These are phyloP conservation scores for Glycine tomentella DNA, from an alignment of 306 rosid species.

Conservation along the genomic window DNA sequence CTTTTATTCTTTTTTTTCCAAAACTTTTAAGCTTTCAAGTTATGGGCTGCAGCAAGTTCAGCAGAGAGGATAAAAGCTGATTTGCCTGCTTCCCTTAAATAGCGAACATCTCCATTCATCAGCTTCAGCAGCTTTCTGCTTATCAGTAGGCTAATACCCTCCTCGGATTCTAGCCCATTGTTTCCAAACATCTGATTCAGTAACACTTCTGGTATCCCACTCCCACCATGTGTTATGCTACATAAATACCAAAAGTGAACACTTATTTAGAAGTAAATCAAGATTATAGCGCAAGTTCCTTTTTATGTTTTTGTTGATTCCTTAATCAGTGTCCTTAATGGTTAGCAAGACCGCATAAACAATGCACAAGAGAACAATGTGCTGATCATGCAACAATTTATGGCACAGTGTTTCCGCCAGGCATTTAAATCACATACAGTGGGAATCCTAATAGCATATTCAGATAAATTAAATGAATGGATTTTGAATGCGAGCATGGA, in stretches of 20 bases:
- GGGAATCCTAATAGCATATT: neutral
- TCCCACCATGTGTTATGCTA: slow-evolving; percentile 78
- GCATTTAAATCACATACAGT: neutral
- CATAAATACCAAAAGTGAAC: slow-evolving; percentile 26
- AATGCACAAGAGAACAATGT: neutral
- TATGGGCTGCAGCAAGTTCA: slow-evolving; percentile 77
- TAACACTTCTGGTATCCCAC: slow-evolving; percentile 78
- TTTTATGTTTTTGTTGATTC: too few relatives aligned
- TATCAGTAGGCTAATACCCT: slow-evolving; percentile 78
- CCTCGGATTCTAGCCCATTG: slow-evolving; percentile 68
- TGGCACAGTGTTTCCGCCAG: neutral
- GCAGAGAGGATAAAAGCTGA: slow-evolving; percentile 76
- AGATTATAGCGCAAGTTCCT: neutral
- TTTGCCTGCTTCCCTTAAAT: slow-evolving; percentile 81
- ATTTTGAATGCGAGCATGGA: slow-evolving; percentile 17
- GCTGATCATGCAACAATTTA: neutral
- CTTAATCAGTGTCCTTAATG: too few relatives aligned
- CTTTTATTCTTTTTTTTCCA: slow-evolving; percentile 35
- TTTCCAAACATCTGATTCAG: slow-evolving; percentile 86
- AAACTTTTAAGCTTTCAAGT: slow-evolving; percentile 41
- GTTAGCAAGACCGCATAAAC: too few relatives aligned
- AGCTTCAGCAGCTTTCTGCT: slow-evolving; percentile 85
- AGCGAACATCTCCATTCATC: slow-evolving; percentile 88
- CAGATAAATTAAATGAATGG: neutral
- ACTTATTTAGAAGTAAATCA: slow-evolving; percentile 12